Evolutionary conservation across 1,284 basidiomycete species (phyloP).

Genomic region (Wallemia ichthyophaga): DNA sequence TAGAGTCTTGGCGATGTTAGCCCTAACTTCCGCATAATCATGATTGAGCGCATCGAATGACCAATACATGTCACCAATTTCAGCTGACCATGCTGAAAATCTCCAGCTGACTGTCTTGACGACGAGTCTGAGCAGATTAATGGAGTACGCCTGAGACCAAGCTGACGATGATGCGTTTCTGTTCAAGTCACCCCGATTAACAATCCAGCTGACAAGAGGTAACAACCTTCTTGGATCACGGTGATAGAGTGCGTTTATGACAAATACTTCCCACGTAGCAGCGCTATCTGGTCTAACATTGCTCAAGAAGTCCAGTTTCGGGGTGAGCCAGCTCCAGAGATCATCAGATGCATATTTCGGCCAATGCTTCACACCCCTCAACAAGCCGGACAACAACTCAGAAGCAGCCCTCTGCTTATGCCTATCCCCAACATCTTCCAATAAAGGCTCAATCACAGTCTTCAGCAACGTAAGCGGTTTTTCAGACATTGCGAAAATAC

Average conservation of each 20-base stretch:
- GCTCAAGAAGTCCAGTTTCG: slow-evolving; percentile 36
- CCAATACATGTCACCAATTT: slow-evolving; percentile 39
- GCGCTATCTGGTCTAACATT: slow-evolving; percentile 61
- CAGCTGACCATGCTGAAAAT: slow-evolving; percentile 33
- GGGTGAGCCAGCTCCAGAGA: slow-evolving; percentile 53
- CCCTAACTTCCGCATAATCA: slow-evolving; percentile 1
- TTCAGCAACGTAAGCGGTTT: slow-evolving; percentile 11
- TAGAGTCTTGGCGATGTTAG: neutral
- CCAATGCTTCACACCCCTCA: slow-evolving; percentile 66
- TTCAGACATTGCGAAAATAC: slow-evolving; percentile 18
- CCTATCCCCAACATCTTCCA: slow-evolving; percentile 35
- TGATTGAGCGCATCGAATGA: slow-evolving; percentile 15
- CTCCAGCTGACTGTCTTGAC: slow-evolving; percentile 30
- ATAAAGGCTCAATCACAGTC: slow-evolving; percentile 26
- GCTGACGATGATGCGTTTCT: slow-evolving; percentile 17
- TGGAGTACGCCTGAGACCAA: neutral
- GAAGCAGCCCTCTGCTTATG: slow-evolving; percentile 75
- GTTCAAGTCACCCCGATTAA: slow-evolving; percentile 28
- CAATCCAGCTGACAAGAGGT: slow-evolving; percentile 47
- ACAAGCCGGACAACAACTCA: slow-evolving; percentile 48
- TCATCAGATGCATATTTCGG: slow-evolving; percentile 25
- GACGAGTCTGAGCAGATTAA: slow-evolving; percentile 5
- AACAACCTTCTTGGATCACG: slow-evolving; percentile 62
- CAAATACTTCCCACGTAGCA: slow-evolving; percentile 38
- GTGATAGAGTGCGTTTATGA: slow-evolving; percentile 27